Conservation (phyloP, 1,139 yeast genomes). For the Citeromyces hawaiiensis region DNA sequence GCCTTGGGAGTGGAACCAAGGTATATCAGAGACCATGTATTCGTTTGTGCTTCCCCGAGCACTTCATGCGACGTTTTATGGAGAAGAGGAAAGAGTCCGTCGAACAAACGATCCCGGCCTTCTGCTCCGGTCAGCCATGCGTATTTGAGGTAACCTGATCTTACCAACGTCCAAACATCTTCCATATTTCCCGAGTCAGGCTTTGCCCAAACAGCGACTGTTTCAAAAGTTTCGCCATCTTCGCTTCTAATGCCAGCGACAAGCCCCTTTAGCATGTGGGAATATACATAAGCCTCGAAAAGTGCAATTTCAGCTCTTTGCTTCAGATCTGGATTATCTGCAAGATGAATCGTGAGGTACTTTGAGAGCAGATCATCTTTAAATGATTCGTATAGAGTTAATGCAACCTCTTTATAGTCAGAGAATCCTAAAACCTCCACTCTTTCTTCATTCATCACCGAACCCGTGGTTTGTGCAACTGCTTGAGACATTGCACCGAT, state of each 20-base stretch:
- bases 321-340: slow-evolving; percentile 21
- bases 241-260: slow-evolving; percentile 30
- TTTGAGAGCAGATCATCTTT: slow-evolving; percentile 36
- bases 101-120: slow-evolving; percentile 41
- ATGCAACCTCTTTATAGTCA: slow-evolving; percentile 43
- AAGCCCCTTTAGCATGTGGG: slow-evolving; percentile 43
- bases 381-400: slow-evolving; percentile 37
- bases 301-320: slow-evolving; percentile 29
- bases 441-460: slow-evolving; percentile 3
- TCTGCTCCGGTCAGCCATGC: slow-evolving; percentile 36
- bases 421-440: slow-evolving; percentile 20
- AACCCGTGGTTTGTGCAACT: background rate
- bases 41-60: slow-evolving; percentile 17
- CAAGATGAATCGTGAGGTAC: slow-evolving; percentile 30
- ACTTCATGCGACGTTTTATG: slow-evolving; percentile 28
- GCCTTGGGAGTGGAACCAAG: slow-evolving; percentile 45
- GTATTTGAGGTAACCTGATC: slow-evolving; percentile 42
- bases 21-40: slow-evolving; percentile 34
- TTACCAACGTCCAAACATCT: slow-evolving; percentile 34
- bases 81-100: slow-evolving; percentile 42
- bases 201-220: slow-evolving; percentile 50
- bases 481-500: background rate
- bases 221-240: slow-evolving; percentile 28
- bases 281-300: slow-evolving; percentile 43
- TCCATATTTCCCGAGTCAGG: slow-evolving; percentile 36